Conservation (phyloP, 805 yeast species). For the Candida morakotiae region DNA sequence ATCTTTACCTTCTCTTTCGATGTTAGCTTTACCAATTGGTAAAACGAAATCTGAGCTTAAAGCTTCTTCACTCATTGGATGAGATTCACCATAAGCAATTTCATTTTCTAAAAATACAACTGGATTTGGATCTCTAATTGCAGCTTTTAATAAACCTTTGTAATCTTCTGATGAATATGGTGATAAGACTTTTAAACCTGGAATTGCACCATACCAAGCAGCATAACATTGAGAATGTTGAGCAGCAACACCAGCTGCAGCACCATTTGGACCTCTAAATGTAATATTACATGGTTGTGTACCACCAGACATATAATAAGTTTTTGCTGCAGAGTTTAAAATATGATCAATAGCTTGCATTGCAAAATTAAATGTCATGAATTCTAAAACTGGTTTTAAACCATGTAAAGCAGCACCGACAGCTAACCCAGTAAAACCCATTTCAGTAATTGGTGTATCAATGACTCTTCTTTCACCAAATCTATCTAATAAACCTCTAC, state of each 20-base stretch:
- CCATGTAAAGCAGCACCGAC: conserved; percentile 97
- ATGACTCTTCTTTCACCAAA: conserved; percentile 91
- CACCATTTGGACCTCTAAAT: conserved; percentile 99
- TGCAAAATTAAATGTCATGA: conserved; percentile 99
- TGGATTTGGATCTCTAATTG: conserved; percentile 98
- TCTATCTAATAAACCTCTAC: conserved; percentile 91
- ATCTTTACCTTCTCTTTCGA: conserved; percentile 91
- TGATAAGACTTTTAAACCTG: conserved; percentile 94
- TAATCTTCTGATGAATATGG: conserved; percentile 96
- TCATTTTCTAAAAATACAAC: conserved; percentile 95
- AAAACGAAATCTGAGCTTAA: conserved; percentile 82
- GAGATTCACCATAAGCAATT: conserved; percentile 86
- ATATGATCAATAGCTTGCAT: conserved; percentile 99
- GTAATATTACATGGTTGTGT: conserved; percentile 94
- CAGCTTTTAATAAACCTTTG: conserved; percentile 92
- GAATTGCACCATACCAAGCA: conserved; percentile 97
- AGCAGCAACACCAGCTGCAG: conserved; percentile 99
- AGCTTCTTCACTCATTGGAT: conserved; percentile 86
- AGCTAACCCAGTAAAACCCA: conserved; percentile 95
- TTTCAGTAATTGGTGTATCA: conserved; percentile 98
- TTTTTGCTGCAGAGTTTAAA: conserved; percentile 97
- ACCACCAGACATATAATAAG: conserved; percentile 99
- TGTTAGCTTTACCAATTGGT: conserved; percentile 94
- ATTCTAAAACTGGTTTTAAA: conserved; percentile 93
- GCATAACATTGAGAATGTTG: conserved; percentile 98